Evolutionary conservation across 169 alveolate species (phyloP), one percentile per base, ranked within the genome.

Genomic region (Plasmodium fragile): DNA sequence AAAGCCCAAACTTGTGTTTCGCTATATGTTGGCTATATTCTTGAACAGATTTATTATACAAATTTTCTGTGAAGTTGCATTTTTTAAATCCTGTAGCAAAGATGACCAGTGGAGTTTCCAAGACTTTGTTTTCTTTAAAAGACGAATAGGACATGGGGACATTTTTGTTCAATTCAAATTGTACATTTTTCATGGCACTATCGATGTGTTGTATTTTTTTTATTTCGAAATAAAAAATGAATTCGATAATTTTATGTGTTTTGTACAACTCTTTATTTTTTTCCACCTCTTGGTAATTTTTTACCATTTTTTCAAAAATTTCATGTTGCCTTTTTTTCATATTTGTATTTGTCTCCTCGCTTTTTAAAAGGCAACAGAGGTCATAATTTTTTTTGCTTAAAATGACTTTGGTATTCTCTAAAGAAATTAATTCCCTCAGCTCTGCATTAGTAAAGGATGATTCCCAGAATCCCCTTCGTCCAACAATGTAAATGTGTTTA

Each of bases 1-100:
- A 85, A 34, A 85, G 43, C 10, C 41, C 93, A 85, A 85, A 85
- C 43, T 69, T 52, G 34, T 85, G 41, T 6, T 52, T 53, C 45
- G 39, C 49, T 8, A 69, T 85, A 75, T 85, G 87, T 6, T 85
- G 87, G 43, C 65, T 75, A 85, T 32, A 85, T 13, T 22, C 75
- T 13, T 73, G 71, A 73, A 73, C 13, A n/a, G 93, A 85, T 53
- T 85, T n/a, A 39, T 85, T 85, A 30, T 85, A 85, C 69, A 85
- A 75, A 75, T 85, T 53, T 85, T 73, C 85, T 4, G 43, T 18
- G 80, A 85, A 85, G 2, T 16, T 45, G 59, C 79, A 55, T 85
- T 85, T 85, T 85, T 85, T 85, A 75, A 85, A 85, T 30, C 93
- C 93, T 10, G 93, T 85, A 49, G 93, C 93, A 25, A 53, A 85